Base-by-base conservation (phyloP, 202 grass and related monocot genomes). In the Setaria italica region DNA sequence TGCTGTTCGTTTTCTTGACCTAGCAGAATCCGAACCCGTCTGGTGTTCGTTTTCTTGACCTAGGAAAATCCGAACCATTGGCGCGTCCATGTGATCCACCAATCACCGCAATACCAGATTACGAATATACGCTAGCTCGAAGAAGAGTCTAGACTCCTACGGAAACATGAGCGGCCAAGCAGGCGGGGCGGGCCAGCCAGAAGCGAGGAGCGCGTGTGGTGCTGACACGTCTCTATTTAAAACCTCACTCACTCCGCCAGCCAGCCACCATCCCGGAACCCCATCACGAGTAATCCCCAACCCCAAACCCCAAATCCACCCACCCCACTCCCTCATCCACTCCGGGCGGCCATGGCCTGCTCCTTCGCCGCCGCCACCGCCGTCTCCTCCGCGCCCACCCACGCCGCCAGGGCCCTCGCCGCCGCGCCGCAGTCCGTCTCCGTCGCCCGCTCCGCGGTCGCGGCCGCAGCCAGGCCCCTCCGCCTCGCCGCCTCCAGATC, bases 311-410 rank as follows among this genome's bases (percentile, higher is more conserved):
- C 46, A 48, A 74, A 70, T 33, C 84, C 19, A 63, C 7, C 37
- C 50, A 13, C 6, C 11, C 57, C 32, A 14, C 46, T 50, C 62
- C 76, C 75, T 74, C 81, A 74, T 74, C 81, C 87, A 59, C 68
- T 80, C 74, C 78, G 80, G 80, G 80, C 85, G 67, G 85, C 81
- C 84, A 90, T 89, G 91, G 87, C 87, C 72, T 91, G 74, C 74
- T 87, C 87, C 87, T 78, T 96, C 78, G 81, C 94, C 51, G 66
- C 88, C 70, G 54, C 87, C 16, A 19, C 80, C 78, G 62, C 32
- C 37, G 54, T 74, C 70, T 62, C 76, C 74, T 83, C 84, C 58
- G 35, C 85, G 16, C 65, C 81, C 57, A 13, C 85, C 39, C 51
- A 67, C 12, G 20, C 80, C 16, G 30, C 85, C 11, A 86, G 57